Evolutionary conservation across 345 rosid genomes (phyloP).

Genomic region (Euphorbia pulcherrima): DNA sequence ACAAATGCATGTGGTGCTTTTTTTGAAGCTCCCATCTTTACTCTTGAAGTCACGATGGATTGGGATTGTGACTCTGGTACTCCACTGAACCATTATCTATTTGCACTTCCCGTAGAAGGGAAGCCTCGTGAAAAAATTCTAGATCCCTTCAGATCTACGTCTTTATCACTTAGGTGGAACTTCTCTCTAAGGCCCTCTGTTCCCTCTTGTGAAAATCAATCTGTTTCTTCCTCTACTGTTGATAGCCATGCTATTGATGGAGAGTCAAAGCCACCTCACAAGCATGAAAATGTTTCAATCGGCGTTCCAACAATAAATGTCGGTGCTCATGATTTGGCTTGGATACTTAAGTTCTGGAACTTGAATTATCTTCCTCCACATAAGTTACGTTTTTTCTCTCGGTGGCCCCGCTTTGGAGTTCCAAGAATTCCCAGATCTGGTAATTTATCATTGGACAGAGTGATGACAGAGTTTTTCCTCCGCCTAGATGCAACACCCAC

Average conservation of each 20-base stretch:
- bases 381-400: conserved; percentile 79
- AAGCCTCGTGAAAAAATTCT: conserved; percentile 71
- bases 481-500: conserved; percentile 81
- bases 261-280: conserved; percentile 33
- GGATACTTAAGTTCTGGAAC: conserved; percentile 78
- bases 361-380: conserved; percentile 91
- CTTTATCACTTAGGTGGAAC: conserved; percentile 89
- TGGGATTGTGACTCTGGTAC: conserved; percentile 92
- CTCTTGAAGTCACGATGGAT: conserved; percentile 80
- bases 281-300: conserved; percentile 38
- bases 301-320: conserved; percentile 60
- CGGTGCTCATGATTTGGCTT: conserved; percentile 97
- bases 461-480: conserved; percentile 93
- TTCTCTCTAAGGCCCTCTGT: conserved; percentile 65
- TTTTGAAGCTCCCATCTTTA: conserved; percentile 69
- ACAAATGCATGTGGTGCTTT: conserved; percentile 49
- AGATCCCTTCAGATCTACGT: conserved; percentile 95
- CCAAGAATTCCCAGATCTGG: conserved; percentile 82
- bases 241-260: conserved; percentile 33
- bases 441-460: conserved; percentile 84
- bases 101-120: conserved; percentile 82
- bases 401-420: conserved; percentile 94
- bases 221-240: conserved; percentile 37
- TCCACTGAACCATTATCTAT: conserved; percentile 86
- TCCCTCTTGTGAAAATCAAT: conserved; percentile 31